A percentile compares a stretch with the other conserved stretches of the same genome.
Conservation (phyloP, 2,329 filamentous ascomycete species). For the Arachnopeziza araneosa region DNA sequence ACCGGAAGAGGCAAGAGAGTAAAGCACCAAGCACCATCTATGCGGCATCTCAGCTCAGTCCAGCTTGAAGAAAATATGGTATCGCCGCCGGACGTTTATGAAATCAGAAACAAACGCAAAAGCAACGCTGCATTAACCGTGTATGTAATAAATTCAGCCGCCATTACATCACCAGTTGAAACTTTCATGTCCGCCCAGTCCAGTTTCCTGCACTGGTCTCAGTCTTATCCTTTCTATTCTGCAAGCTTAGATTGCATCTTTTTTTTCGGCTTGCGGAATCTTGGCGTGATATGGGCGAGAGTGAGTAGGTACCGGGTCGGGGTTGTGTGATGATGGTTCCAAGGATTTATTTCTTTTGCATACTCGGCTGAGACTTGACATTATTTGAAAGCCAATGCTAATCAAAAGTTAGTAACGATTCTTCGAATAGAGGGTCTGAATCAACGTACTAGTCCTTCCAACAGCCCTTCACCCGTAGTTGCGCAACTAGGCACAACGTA, state of each 20-base stretch:
- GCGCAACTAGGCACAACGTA: constrained; percentile 80
- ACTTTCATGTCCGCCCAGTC: background rate
- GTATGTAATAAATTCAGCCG: background rate
- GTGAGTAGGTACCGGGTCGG: background rate
- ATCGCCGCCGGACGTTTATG: constrained; percentile 19
- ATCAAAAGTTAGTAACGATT: constrained; percentile 1
- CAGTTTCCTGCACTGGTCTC: background rate
- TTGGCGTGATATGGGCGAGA: background rate
- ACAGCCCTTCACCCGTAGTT: constrained; percentile 72
- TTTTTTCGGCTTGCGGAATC: background rate
- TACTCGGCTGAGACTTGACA: constrained; percentile 57
- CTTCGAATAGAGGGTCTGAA: constrained; percentile 2
- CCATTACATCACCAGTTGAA: background rate
- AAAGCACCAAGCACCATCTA: background rate
- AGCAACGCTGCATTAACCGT: constrained; percentile 9
- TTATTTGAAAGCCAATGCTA: constrained; percentile 77
- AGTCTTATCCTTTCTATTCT: background rate
- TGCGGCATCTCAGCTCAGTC: background rate
- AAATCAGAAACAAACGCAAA: constrained; percentile 3
- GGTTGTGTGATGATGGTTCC: background rate
- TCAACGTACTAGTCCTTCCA: constrained; percentile 64
- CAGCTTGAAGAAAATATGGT: constrained; percentile 19
- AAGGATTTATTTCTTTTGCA: constrained; percentile 6
- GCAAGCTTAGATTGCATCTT: background rate
- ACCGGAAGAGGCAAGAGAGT: background rate